Percentiles rank a stretch among this genome's conserved stretches.
phyloP scores from a whole-genome alignment of 371 early-diverging fungal species.

The Actinomortierella ambigua region DNA sequence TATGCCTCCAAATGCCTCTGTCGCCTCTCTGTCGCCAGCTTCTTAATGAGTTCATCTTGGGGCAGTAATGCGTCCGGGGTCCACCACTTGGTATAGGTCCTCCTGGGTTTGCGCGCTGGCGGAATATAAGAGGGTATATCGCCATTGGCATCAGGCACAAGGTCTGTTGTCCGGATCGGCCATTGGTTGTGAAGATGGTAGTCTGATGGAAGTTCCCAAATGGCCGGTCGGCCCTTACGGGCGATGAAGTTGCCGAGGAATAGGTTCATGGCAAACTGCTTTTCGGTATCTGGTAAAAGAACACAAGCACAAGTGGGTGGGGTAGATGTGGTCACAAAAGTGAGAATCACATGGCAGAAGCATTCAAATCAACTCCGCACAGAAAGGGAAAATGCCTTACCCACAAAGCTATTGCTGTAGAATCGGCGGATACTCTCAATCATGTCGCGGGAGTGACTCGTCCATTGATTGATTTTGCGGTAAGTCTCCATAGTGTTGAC shows the following conservation, averaged over 20 bases:
- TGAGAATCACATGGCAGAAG: background rate
- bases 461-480: slow-evolving; percentile 92
- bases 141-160: no score
- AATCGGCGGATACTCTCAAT: slow-evolving; percentile 91
- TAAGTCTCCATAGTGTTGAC: slow-evolving; percentile 98
- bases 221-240: slow-evolving; percentile 59
- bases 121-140: no score
- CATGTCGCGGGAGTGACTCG: slow-evolving; percentile 94
- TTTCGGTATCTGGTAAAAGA: slow-evolving; percentile 80
- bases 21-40: no score
- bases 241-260: slow-evolving; percentile 85
- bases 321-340: background rate
- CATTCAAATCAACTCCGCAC: background rate
- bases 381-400: slow-evolving; percentile 42
- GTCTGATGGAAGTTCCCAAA: slow-evolving; percentile 89
- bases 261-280: slow-evolving; percentile 94
- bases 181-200: slow-evolving; percentile 81
- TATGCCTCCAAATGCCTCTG: no score
- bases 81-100: slow-evolving; percentile 71
- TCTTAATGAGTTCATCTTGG: slow-evolving; percentile 14
- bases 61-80: slow-evolving; percentile 50
- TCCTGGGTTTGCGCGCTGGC: slow-evolving; percentile 8
- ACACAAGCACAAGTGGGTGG: no score
- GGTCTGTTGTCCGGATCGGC: slow-evolving; percentile 50
- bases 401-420: slow-evolving; percentile 93